Evolutionary conservation across 2,329 filamentous ascomycete species (phyloP).

Genomic region (Truncatella angustata): DNA sequence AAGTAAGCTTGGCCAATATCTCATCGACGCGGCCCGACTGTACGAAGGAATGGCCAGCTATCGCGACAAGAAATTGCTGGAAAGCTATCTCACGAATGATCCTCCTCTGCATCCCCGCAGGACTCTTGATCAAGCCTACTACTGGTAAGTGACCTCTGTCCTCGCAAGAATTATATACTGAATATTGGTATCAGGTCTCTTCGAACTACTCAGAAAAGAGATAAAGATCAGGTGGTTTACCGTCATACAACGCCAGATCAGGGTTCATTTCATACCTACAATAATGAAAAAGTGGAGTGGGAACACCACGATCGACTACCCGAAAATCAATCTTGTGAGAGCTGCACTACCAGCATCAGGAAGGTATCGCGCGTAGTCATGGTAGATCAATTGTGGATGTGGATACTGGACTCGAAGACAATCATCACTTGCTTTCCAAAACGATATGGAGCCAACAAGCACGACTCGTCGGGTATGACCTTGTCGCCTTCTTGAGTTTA

Average conservation of each 20-base stretch:
- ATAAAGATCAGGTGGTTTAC: constrained; percentile 42
- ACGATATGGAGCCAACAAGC: constrained; percentile 40
- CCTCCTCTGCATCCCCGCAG: constrained; percentile 41
- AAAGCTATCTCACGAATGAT: constrained; percentile 29
- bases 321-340: constrained; percentile 9
- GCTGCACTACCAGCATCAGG: constrained; percentile 14
- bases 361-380: constrained; percentile 32
- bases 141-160: constrained; percentile 28
- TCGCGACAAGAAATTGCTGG: constrained; percentile 31
- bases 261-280: constrained; percentile 20
- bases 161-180: too few relatives aligned
- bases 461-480: constrained; percentile 30
- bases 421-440: constrained; percentile 40
- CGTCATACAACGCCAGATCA: constrained; percentile 29
- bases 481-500: too few relatives aligned
- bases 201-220: constrained; percentile 35
- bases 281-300: constrained; percentile 3
- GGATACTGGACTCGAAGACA: constrained; percentile 36
- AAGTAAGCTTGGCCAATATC: neutral
- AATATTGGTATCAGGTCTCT: constrained; percentile 17
- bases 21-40: constrained; percentile 2
- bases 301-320: constrained; percentile 10
- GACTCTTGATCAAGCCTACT: constrained; percentile 46
- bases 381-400: constrained; percentile 45
- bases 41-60: constrained; percentile 35